Percentiles rank a stretch among this genome's conserved stretches.
phyloP scores from a whole-genome alignment of 768 basidiomycete genomes.

The Filobasidium floriforme region DNA sequence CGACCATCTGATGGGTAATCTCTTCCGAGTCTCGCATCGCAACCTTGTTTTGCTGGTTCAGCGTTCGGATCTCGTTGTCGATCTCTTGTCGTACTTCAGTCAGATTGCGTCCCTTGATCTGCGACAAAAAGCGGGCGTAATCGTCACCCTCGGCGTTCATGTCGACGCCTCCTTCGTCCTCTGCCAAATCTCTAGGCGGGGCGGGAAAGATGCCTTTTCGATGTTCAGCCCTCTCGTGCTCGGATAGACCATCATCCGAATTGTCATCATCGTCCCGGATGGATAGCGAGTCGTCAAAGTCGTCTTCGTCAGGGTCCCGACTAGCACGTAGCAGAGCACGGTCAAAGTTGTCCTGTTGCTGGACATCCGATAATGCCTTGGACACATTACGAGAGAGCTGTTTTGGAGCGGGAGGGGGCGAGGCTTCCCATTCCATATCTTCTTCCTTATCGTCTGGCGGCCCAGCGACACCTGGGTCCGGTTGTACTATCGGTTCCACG shows the following conservation, averaged over 20 bases:
- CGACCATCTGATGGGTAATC: conserved; percentile 87
- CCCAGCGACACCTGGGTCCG: not conserved
- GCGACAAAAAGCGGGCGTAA: conserved; percentile 84
- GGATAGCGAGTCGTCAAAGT: conserved; percentile 8
- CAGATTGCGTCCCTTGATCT: conserved; percentile 78
- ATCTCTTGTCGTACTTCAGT: conserved; percentile 78
- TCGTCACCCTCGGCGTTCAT: conserved; percentile 52
- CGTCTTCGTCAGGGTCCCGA: conserved; percentile 2
- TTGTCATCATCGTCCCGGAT: conserved; percentile 24
- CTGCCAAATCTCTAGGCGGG: conserved; percentile 25
- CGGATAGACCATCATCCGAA: conserved; percentile 44
- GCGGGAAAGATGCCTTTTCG: conserved; percentile 15
- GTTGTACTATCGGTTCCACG: not conserved
- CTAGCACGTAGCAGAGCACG: conserved; percentile 6
- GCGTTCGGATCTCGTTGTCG: conserved; percentile 73
- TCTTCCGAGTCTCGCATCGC: conserved; percentile 93
- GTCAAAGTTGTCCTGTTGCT: conserved; percentile 5
- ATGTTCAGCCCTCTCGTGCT: conserved; percentile 9
- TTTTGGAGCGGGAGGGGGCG: not conserved
- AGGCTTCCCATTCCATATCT: not conserved
- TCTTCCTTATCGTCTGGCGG: not conserved
- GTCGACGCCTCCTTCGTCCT: conserved; percentile 29
- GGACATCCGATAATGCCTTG: not conserved
- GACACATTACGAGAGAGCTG: not conserved
- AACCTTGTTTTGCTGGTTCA: conserved; percentile 75